Conservation (phyloP, 345 rosid genomes). For the Fremontodendron californicum region DNA sequence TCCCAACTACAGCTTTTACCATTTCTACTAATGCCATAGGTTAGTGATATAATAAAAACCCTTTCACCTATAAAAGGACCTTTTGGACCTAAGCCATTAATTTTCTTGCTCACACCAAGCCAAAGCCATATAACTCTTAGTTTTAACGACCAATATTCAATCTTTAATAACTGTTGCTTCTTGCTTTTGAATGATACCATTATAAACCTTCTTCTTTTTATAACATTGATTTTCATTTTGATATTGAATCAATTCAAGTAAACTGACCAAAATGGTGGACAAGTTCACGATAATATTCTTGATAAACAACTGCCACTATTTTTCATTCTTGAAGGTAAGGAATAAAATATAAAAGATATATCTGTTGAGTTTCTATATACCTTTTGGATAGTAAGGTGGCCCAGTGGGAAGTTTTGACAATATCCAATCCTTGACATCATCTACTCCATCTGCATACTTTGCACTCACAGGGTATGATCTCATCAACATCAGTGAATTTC, state of each 20-base stretch:
- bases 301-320: not conserved
- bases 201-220: no score
- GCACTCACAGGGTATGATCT: constrained; percentile 98
- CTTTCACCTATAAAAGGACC: not conserved
- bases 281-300: not conserved
- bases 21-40: no score
- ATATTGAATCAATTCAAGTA: no score
- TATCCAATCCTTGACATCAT: constrained; percentile 89
- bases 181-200: no score
- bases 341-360: not conserved
- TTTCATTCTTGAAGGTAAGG: not conserved
- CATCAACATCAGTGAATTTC: constrained; percentile 76
- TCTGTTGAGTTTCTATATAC: constrained; percentile 25
- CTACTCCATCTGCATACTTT: constrained; percentile 84
- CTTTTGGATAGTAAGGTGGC: constrained; percentile 94
- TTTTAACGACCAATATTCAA: no score
- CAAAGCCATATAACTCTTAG: not conserved
- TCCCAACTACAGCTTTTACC: no score
- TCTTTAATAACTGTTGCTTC: no score
- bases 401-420: constrained; percentile 84
- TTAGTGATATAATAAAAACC: not conserved
- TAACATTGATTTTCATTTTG: no score
- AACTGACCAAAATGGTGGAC: no score
- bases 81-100: not conserved
- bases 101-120: not conserved